Evolutionary conservation across 163 green algal genomes (phyloP).

Genomic region (Smithsoniella earleae): DNA sequence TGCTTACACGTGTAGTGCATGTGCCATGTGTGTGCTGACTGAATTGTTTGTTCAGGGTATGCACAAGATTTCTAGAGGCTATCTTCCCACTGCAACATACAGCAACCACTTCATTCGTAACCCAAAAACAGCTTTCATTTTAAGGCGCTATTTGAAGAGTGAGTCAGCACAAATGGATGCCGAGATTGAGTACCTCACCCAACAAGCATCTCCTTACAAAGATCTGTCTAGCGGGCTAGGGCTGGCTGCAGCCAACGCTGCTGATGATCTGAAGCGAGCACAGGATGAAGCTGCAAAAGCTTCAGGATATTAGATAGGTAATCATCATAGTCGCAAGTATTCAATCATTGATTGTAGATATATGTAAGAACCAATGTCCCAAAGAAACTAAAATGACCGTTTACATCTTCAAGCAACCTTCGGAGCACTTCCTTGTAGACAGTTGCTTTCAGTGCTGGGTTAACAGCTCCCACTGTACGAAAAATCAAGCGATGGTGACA

Average conservation of each 20-base stretch:
- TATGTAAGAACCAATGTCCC: too few relatives aligned
- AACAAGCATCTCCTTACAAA: slow-evolving; percentile 1
- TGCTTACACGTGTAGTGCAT: too few relatives aligned
- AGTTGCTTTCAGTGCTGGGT: too few relatives aligned
- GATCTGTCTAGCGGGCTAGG: neutral
- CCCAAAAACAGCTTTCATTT: neutral
- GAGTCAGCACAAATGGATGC: slow-evolving; percentile 13
- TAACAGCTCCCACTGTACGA: too few relatives aligned
- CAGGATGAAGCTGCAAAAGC: neutral
- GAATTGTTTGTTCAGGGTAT: slow-evolving; percentile 54
- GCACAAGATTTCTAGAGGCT: slow-evolving; percentile 81
- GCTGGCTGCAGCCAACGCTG: neutral
- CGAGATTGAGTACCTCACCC: slow-evolving; percentile 11
- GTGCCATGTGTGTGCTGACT: neutral
- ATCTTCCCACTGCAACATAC: slow-evolving; percentile 54
- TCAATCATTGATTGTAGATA: too few relatives aligned
- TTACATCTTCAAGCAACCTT: too few relatives aligned
- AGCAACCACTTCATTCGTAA: slow-evolving; percentile 54
- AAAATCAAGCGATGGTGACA: too few relatives aligned
- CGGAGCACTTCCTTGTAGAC: too few relatives aligned
- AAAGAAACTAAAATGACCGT: too few relatives aligned
- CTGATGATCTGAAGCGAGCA: neutral
- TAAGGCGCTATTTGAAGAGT: neutral
- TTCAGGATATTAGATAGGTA: too few relatives aligned
- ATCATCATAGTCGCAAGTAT: too few relatives aligned